Evolutionary conservation across 495 filamentous ascomycete genomes (phyloP), one percentile per base, ranked within the genome.

Genomic region (Xylaria telfairii): DNA sequence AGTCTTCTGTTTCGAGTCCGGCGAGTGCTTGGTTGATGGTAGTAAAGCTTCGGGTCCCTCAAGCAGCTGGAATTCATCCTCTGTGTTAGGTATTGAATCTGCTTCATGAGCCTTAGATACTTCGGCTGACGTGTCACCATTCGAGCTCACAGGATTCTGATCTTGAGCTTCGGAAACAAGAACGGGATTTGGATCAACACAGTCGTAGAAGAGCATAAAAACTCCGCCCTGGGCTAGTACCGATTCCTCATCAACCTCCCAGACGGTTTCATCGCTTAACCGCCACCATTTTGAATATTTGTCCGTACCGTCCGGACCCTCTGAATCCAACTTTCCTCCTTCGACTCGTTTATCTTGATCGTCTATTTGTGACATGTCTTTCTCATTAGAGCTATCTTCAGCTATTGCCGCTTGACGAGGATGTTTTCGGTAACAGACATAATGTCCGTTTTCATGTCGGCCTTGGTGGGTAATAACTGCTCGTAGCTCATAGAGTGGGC

Each of bases 141-240:
- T 6, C 10, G 26, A 9, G 24, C 34, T 42, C 63, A 37, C 44
- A 28, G 30, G 39, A 8, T 30, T 6, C 39, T 61, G 60, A 15
- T 67, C 60, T 47, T 32, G 56, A 62, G 9, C 21, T 63, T 74
- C 73, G 1, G 77, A 70, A 4, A 71, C 47, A 44, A 79, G 68
- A 49, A 79, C 71, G 26, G 73, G 71, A 26, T 76, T 78, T n/a
- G 79, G 76, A 53, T 85, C 81, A n/a, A 89, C 76, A 37, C 83
- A 84, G 75, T 99, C 96, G 75, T 98, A 99, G 81, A 99, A 98
- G 10, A 98, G 85, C 95, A 99, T 98, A 75, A 98, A 98, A 1
- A 92, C 95, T 9, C 61, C 94, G n/a, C 90, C 88, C 74, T 95
- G 92, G 2, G 81, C 83, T 64, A 97, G 85, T 0, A 96, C 95